Base-by-base conservation (phyloP, 2,329 filamentous ascomycete genomes). In the Orbilia brochopaga region DNA sequence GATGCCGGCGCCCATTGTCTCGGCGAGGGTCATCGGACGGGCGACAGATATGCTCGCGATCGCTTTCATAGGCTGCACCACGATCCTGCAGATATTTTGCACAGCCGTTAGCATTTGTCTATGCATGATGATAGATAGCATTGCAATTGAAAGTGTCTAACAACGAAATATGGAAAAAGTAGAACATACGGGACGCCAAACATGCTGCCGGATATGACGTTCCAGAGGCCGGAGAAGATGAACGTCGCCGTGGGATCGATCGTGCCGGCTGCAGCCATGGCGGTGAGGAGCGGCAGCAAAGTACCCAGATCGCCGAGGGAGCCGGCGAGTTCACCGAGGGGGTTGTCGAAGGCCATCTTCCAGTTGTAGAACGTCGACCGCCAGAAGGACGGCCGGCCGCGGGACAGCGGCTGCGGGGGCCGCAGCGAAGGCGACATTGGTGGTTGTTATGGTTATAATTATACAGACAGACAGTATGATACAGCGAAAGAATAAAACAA, bases 21-120 rank as follows among this genome's bases (percentile, higher is more conserved):
- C 85, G 53, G 85, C 85, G 17, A 87, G 83, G 0, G 85, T 86
- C 74, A 90, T 87, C 30, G 82, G 82, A 10, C 86, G 83, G 5
- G 88, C 83, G 66, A 97, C 90, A n/a, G 92, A 91, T 0, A 95
- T 90, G 0, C 92, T 90, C 4, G 92, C 92, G 72, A 97, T 95
- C 40, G 93, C 92, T 83, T 89, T 89, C 87, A 89, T 89, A 0
- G 76, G 76, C 73, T 87, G 76, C 30, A 74, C 74, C n/a, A 73
- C 69, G 8, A 73, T 61, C 46, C 69, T 73, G 35, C 57, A 58
- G 50, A 13, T 42, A 24, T 23, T 17, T 40, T 23, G n/a, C n/a
- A 24, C 1, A 54, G 19, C 21, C 17, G 23, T 69, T 58, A 69
- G 58, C 27, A 32, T 32, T 8, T 8, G 27, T 32, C 8, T 32